Base-by-base conservation (phyloP, 2,329 filamentous ascomycete species). In the Fusarium sp. region DNA sequence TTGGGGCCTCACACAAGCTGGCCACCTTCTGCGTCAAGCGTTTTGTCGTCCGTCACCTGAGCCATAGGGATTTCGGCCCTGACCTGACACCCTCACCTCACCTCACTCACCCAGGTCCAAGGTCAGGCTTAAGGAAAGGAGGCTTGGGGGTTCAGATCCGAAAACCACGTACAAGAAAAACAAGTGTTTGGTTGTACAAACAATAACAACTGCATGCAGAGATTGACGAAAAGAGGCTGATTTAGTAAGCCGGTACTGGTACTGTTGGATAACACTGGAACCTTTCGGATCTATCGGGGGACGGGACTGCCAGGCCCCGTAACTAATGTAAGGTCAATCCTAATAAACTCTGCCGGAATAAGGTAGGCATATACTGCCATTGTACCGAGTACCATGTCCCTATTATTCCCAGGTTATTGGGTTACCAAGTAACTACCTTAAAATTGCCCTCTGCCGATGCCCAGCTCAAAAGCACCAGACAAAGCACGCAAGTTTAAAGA, bases 21-120 rank as follows among this genome's bases (percentile, higher is more conserved):
- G 68, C 73, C 73, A 74, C 73, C 70, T 66, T 69, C 61, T 75
- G 73, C 71, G 66, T 71, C 69, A 75, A 73, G 72, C 62, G 71
- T 74, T 75, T 72, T 75, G 71, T 75, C 72, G 69, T 69, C 58
- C 73, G 71, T 75, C 73, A 75, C 73, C 73, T 75, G 73, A 75
- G 72, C 66, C 56, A 73, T 68, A 52, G 63, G 56, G 56, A 55
- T 63, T 63, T 63, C 49, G 56, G 63, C 38, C 60, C 50, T 63
- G 55, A 52, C 54, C 58, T 59, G 58, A 36, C 61, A 64, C 51
- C 59, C 33, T 62, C 59, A 63, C 34, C 36, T 63, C 46, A 42
- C 45, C 39, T 59, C 34, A 39, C 48, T 65, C 28, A 36, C 28
- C 28, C 17, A 18, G 48, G n/a, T 15, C 33, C 20, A 24, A 36